These are phyloP conservation scores for Talaromyces sp. DNA, from an alignment of 2,329 filamentous ascomycete species.

Conservation along the genomic window DNA sequence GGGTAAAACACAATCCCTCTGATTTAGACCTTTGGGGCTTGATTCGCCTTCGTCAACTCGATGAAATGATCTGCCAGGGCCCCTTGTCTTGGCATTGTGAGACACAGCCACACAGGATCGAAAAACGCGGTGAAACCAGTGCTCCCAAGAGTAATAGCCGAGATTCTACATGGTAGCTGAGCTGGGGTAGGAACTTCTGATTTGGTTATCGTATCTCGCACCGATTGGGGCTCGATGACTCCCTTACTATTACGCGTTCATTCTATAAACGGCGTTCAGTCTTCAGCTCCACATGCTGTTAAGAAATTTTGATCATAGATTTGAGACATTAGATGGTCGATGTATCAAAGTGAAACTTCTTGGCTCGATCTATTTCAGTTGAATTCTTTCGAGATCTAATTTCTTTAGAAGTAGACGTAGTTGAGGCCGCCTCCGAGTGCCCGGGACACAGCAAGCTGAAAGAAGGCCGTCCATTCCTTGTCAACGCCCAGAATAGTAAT, in stretches of 20 bases:
- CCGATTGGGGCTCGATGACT: background rate
- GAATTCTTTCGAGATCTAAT: no score
- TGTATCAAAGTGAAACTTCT: background rate
- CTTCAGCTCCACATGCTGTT: background rate
- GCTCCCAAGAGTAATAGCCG: background rate
- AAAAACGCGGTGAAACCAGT: background rate
- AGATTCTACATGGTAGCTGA: background rate
- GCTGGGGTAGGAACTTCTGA: background rate
- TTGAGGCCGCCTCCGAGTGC: no score
- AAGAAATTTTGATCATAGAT: background rate
- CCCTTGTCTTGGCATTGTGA: background rate
- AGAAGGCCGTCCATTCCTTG: no score
- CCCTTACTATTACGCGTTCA: background rate
- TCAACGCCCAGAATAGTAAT: no score
- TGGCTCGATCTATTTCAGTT: background rate
- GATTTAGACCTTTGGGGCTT: background rate
- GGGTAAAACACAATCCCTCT: background rate
- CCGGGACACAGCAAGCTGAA: no score
- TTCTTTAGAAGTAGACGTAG: no score
- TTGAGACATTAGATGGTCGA: background rate
- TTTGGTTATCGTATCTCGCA: background rate
- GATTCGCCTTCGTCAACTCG: background rate
- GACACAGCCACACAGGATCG: background rate
- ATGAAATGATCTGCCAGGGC: background rate
- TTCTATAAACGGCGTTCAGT: background rate